phyloP scores from a whole-genome alignment of 148 eudicot species.

The Mesembryanthemum crystallinum region DNA sequence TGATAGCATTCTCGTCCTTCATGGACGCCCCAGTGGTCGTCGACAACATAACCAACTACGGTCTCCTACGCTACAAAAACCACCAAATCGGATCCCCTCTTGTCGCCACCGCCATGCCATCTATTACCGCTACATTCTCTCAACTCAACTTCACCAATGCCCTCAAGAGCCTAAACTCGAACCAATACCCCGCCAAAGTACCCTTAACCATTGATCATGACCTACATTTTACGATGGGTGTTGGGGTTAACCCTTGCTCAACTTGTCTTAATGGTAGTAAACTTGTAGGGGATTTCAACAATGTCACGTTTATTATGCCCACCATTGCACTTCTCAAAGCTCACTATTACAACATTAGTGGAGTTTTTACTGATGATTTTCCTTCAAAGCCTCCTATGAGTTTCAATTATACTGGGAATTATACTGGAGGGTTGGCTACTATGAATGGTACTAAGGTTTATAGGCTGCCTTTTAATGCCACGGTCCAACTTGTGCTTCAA shows the following conservation, averaged over 20 bases:
- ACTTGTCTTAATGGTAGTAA: slow-evolving; percentile 53
- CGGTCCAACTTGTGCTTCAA: slow-evolving; percentile 68
- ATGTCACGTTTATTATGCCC: slow-evolving; percentile 69
- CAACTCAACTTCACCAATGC: slow-evolving; percentile 34
- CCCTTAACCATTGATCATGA: slow-evolving; percentile 54
- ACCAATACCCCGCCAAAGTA: slow-evolving; percentile 45
- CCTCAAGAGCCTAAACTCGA: slow-evolving; percentile 59
- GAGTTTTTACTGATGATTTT: slow-evolving; percentile 69
- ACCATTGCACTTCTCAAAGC: slow-evolving; percentile 63
- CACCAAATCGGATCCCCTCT: slow-evolving; percentile 25
- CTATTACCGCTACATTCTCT: slow-evolving; percentile 43
- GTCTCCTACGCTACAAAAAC: slow-evolving; percentile 38
- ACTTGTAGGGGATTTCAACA: slow-evolving; percentile 57
- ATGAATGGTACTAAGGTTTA: slow-evolving; percentile 60
- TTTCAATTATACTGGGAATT: slow-evolving; percentile 59
- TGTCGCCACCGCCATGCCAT: slow-evolving; percentile 42
- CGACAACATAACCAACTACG: slow-evolving; percentile 54
- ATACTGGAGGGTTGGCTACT: slow-evolving; percentile 37
- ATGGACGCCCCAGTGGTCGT: slow-evolving; percentile 65
- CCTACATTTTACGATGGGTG: slow-evolving; percentile 47
- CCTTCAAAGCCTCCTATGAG: slow-evolving; percentile 46
- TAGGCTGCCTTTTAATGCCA: slow-evolving; percentile 44
- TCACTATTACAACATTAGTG: slow-evolving; percentile 47
- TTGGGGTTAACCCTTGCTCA: slow-evolving; percentile 61
- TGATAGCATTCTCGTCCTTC: slow-evolving; percentile 62